Evolutionary conservation across 2,329 filamentous ascomycete species (phyloP), one percentile per base, ranked within the genome.

Genomic region (Gyromitra esculenta): DNA sequence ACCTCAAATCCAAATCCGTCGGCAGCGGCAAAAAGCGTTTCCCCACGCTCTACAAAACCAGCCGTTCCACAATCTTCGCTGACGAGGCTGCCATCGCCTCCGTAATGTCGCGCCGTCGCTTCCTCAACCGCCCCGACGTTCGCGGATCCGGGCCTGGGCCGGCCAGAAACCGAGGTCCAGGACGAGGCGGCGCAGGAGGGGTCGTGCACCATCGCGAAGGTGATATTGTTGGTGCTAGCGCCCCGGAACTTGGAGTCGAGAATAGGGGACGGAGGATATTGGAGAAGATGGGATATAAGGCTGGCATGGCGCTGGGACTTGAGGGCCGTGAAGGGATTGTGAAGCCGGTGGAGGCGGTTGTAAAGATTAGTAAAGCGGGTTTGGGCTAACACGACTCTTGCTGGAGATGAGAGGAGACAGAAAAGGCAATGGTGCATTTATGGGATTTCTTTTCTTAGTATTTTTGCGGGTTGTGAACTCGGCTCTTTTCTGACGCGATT

Each of bases 231-330:
- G 96, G 95, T 62, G 93, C 89, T 1, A 89, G 90, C 62, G 94
- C 95, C 1, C 92, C 94, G 9, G 94, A 97, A 82, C 87, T 99
- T 41, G 92, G 92, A 0, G 86, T 86, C 3, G 92, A 91, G 68
- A 98, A 97, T 82, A 93, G 89, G 79, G 96, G 96, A 9, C 89
- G 93, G 65, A 89, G 90, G 1, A 92, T 99, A 89, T 85, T 99
- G 79, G 93, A 97, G 85, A 98, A 96, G 84, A 98, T 98, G 96
- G 96, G 96, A 2, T 99, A 96, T 94, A 92, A 89, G 77, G 91
- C 87, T 67, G 96, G 96, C 4, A 97, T 91, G 82, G 92, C 92
- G 0, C 87, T 99, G 0, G 96, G 96, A 67, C 89, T 92, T 9
- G 82, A 86, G 0, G 90, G 96, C 78, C 97, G 96, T 83, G 92